These are phyloP conservation scores for Nothophoma quercina DNA, from an alignment of 2,329 filamentous ascomycete species.

Conservation along the genomic window DNA sequence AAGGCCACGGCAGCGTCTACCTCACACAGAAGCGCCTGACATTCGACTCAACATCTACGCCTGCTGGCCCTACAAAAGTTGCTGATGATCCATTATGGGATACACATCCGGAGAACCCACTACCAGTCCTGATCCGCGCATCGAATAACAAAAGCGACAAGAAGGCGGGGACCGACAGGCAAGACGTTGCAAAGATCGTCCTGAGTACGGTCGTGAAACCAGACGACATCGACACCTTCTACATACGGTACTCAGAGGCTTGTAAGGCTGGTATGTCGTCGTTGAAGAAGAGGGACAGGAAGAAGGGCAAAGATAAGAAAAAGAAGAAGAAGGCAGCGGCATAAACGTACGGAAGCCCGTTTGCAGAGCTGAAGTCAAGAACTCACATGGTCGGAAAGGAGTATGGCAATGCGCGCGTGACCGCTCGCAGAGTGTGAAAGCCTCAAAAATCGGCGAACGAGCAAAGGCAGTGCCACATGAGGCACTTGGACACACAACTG, in stretches of 20 bases:
- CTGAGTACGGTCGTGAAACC: conserved; percentile 83
- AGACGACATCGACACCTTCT: conserved; percentile 80
- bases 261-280: conserved; percentile 89
- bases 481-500: not conserved
- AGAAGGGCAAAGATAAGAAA: conserved; percentile 81
- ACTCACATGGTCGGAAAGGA: not conserved
- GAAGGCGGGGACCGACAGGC: conserved; percentile 48
- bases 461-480: not conserved
- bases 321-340: conserved; percentile 66
- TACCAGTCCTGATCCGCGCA: conserved; percentile 82
- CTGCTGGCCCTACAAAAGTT: conserved; percentile 47
- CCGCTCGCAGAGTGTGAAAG: not conserved
- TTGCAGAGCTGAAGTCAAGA: too few species aligned
- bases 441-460: not conserved
- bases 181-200: conserved; percentile 69
- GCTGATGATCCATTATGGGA: conserved; percentile 66
- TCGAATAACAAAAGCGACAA: conserved; percentile 74
- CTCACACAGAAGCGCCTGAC: conserved; percentile 76
- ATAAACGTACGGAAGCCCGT: conserved; percentile 19
- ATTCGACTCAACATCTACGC: conserved; percentile 52
- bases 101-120: conserved; percentile 63
- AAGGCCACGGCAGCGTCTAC: conserved; percentile 76
- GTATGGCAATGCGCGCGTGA: not conserved
- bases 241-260: conserved; percentile 82
- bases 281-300: conserved; percentile 92